phyloP scores from a whole-genome alignment of 371 early-diverging fungal genomes.

The Mortierella sp. region DNA sequence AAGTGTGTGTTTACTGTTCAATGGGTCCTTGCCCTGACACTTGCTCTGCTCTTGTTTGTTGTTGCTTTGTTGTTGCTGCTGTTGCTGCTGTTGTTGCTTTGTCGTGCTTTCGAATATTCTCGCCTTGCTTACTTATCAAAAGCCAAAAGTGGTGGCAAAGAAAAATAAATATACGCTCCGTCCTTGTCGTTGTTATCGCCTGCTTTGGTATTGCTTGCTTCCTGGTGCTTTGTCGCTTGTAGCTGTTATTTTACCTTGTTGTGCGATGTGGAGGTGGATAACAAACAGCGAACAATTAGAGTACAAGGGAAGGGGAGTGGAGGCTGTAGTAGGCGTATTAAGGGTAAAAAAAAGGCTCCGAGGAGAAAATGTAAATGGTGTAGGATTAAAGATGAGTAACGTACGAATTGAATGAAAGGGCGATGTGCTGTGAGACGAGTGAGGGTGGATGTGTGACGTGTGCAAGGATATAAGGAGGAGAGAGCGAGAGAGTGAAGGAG shows the following conservation, averaged over 20 bases:
- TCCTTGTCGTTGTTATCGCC: neutral
- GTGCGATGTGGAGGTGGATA: neutral
- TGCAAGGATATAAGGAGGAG: neutral
- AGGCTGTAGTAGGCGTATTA: conserved; percentile 11
- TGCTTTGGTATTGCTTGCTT: too few relatives aligned
- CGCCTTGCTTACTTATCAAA: conserved; percentile 1
- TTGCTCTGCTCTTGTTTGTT: neutral
- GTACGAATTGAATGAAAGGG: too few relatives aligned
- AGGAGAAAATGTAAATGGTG: neutral
- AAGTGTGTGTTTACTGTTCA: neutral
- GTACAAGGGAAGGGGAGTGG: neutral
- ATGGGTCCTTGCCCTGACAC: neutral
- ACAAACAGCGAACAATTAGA: neutral
- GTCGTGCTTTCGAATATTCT: conserved; percentile 4
- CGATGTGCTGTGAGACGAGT: neutral
- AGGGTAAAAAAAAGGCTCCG: neutral
- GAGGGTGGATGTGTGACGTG: neutral
- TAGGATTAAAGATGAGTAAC: neutral
- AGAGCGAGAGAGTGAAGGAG: conserved; percentile 2
- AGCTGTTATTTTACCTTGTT: neutral
- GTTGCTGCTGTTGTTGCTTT: neutral
- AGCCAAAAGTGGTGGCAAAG: neutral
- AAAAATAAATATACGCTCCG: neutral
- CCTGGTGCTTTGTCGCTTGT: neutral
- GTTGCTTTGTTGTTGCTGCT: neutral